Base-by-base conservation (phyloP, 805 yeast genomes). In the Maudiozyma saulgeensis region DNA sequence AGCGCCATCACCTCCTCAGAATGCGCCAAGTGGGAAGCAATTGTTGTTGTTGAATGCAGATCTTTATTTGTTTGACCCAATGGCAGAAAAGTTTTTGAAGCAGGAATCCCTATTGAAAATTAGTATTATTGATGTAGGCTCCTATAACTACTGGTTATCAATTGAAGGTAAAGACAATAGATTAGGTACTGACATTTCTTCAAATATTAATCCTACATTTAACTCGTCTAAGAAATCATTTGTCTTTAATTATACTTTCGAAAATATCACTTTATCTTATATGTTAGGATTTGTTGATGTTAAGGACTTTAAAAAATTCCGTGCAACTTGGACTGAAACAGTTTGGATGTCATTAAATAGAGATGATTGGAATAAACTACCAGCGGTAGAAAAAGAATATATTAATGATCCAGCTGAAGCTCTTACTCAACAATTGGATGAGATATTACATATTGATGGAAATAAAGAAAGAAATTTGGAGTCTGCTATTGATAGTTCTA, bases 131-230 rank as follows among this genome's bases (percentile, higher is more conserved):
- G 80, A 77, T 41, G 52, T 72, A 9, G 80, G 74, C 0, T 61
- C 67, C 9, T 85, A 76, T 73, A 66, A 71, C 28, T 86, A 70
- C 58, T 73, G 78, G 68, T 61, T 88, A 35, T 75, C 76, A 9
- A 66, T 82, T 8, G 58, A 61, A 11, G 61, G 65, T 5, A 50
- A 59, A 1, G 51, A 57, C 2, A 57, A 60, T 4, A 55, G 62
- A 2, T 48, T 80, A 5, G 77, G 76, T 1, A 63, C 73, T 4
- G 62, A 61, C 3, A 62, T 84, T 21, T 61, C 70, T 11, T 72
- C 77, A 12, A 72, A 74, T 28, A 68, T 87, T 66, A 81, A 77
- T 58, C 87, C 93, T 1, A 72, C 76, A n/a, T 82, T 86, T 61
- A 80, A 82, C 59, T 74, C 71, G 52, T 80, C 75, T 12, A 62